Conservation (phyloP, 768 basidiomycete genomes). For the Mycena haematopus region DNA sequence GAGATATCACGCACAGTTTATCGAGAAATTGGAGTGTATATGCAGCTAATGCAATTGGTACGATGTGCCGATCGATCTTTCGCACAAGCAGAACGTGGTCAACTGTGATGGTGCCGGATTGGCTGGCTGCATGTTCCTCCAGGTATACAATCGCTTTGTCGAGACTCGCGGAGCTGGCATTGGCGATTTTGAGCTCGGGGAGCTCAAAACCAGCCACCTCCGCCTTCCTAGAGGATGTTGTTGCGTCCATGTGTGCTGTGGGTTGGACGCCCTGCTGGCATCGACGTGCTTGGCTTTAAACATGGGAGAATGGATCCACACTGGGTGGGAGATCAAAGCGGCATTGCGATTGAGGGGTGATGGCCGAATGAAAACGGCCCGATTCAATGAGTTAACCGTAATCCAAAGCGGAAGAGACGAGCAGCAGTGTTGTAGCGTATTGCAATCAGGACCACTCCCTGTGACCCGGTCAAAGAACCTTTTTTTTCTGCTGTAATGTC, state of each 20-base stretch:
- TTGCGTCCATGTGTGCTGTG: slow-evolving; percentile 2
- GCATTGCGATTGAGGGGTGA: slow-evolving; percentile 1
- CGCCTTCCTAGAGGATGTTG: slow-evolving; percentile 2
- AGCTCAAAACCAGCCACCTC: background rate
- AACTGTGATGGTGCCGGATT: slow-evolving; percentile 10
- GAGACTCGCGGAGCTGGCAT: slow-evolving; percentile 22
- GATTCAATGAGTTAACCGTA: too few species aligned
- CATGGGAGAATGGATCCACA: slow-evolving; percentile 4
- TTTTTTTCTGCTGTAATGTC: background rate
- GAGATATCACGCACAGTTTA: slow-evolving; percentile 20
- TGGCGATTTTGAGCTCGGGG: slow-evolving; percentile 4
- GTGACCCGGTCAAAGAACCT: background rate
- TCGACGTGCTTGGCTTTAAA: slow-evolving; percentile 12
- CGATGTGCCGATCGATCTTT: slow-evolving; percentile 29
- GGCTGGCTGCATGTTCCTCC: slow-evolving; percentile 10
- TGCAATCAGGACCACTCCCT: background rate
- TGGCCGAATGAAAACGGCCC: background rate
- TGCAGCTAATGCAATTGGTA: slow-evolving; percentile 22
- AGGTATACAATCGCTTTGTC: slow-evolving; percentile 28
- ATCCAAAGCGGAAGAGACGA: background rate
- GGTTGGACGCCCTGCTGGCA: background rate
- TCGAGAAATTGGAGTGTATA: slow-evolving; percentile 29
- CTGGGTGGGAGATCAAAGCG: slow-evolving; percentile 3
- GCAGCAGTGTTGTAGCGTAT: too few species aligned
- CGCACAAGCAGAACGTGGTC: slow-evolving; percentile 28